Conservation (phyloP, 2,329 filamentous ascomycete genomes). For the Lachnellula willkommii region DNA sequence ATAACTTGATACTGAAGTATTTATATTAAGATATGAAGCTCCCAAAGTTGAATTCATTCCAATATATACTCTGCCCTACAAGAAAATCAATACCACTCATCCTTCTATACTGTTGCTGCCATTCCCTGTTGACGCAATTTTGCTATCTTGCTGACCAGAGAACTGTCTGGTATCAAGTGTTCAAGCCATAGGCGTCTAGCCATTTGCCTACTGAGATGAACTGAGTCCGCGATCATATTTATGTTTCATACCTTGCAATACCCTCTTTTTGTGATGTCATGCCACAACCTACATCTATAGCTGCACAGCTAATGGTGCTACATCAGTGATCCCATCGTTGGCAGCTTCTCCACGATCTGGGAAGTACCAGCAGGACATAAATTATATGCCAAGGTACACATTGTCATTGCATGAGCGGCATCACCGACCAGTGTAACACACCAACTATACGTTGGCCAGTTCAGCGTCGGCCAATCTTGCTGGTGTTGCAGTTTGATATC, state of each 20-base stretch:
- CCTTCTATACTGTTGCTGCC: too few species aligned
- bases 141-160: too few species aligned
- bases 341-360: conserved; percentile 52
- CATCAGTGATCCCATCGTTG: conserved; percentile 52
- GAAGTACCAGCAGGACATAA: background rate
- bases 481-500: conserved; percentile 41
- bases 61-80: too few species aligned
- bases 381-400: conserved; percentile 42
- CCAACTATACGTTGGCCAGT: conserved; percentile 33
- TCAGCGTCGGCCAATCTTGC: conserved; percentile 43
- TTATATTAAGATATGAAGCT: too few species aligned
- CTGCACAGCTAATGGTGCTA: conserved; percentile 38
- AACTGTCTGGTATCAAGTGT: conserved; percentile 35
- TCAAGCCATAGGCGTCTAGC: conserved; percentile 49
- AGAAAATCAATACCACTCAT: too few species aligned
- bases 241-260: conserved; percentile 37
- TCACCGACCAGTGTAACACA: conserved; percentile 48
- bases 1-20: too few species aligned
- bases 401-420: conserved; percentile 53
- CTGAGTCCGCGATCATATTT: conserved; percentile 40
- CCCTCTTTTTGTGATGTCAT: conserved; percentile 5
- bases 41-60: too few species aligned
- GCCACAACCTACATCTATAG: conserved; percentile 17
- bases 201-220: conserved; percentile 48
- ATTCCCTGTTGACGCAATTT: too few species aligned